Evolutionary conservation across 2,329 filamentous ascomycete genomes (phyloP).

Genomic region (Microascus cirrosus): DNA sequence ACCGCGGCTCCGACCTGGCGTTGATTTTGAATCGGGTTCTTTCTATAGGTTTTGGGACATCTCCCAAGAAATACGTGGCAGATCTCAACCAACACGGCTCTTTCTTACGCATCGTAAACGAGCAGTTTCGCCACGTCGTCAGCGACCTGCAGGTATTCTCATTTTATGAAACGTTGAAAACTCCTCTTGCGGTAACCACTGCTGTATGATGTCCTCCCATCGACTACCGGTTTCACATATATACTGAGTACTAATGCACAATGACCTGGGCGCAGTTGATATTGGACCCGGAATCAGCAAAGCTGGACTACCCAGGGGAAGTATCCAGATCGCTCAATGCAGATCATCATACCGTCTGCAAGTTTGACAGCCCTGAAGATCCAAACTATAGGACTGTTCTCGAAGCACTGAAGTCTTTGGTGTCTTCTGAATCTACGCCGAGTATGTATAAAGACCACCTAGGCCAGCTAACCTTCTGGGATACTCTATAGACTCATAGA

Average conservation of each 20-base stretch:
- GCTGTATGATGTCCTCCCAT: conserved; percentile 17
- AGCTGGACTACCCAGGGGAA: neutral
- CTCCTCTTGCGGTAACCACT: conserved; percentile 1
- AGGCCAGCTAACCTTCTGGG: too few relatives aligned
- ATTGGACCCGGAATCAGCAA: conserved; percentile 3
- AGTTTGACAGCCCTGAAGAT: conserved; percentile 15
- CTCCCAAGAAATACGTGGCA: conserved; percentile 11
- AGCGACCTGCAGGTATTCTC: conserved; percentile 16
- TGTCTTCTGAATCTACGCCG: too few relatives aligned
- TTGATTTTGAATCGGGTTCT: conserved; percentile 16
- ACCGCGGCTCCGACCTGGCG: conserved; percentile 18
- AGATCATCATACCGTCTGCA: conserved; percentile 19
- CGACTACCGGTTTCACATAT: conserved; percentile 17
- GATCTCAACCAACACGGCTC: conserved; percentile 14
- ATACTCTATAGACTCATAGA: too few relatives aligned
- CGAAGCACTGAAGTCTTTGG: neutral
- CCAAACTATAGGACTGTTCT: conserved; percentile 14
- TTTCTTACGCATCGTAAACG: conserved; percentile 18
- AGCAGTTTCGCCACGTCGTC: conserved; percentile 16
- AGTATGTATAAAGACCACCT: too few relatives aligned
- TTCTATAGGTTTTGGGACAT: neutral
- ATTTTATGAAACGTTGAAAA: conserved; percentile 18
- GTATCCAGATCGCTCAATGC: conserved; percentile 11
- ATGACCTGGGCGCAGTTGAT: too few relatives aligned
- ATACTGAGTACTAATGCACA: too few relatives aligned